Percentiles rank a stretch among this genome's conserved stretches.
Evolutionary conservation across 306 rosid genomes (phyloP).

Genomic region (Medicago ruthenica): DNA sequence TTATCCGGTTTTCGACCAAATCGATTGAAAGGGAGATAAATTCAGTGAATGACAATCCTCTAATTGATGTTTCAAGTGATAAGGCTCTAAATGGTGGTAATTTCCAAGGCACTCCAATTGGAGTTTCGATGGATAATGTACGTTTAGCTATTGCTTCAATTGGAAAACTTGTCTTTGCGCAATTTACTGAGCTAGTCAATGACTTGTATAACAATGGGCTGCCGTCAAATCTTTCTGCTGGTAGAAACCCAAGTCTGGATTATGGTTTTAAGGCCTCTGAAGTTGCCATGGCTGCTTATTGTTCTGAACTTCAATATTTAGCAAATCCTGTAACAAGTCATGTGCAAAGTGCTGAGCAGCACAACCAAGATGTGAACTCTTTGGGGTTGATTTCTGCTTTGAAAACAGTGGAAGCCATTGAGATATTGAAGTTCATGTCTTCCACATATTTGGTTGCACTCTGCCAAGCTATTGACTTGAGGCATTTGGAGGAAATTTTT

Average conservation of each 20-base stretch:
- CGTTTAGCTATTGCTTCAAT: conserved; percentile 58
- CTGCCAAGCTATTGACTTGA: conserved; percentile 63
- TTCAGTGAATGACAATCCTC: conserved; percentile 59
- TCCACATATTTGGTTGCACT: conserved; percentile 57
- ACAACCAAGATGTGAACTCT: conserved; percentile 61
- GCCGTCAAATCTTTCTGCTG: conserved; percentile 53
- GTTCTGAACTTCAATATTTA: conserved; percentile 54
- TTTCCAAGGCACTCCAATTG: conserved; percentile 62
- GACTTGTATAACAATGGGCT: conserved; percentile 55
- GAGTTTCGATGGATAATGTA: conserved; percentile 58
- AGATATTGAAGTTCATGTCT: conserved; percentile 55
- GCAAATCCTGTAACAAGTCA: conserved; percentile 53
- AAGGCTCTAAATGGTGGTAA: conserved; percentile 53
- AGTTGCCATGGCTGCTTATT: conserved; percentile 60
- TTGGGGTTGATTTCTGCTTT: conserved; percentile 57
- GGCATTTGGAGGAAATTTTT: conserved; percentile 56
- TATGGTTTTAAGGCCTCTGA: conserved; percentile 60
- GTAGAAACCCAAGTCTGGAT: conserved; percentile 58
- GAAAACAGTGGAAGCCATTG: conserved; percentile 54
- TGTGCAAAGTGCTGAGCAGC: conserved; percentile 59
- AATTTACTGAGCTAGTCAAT: conserved; percentile 54
- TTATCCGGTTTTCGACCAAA: conserved; percentile 50
- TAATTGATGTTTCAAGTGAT: conserved; percentile 47
- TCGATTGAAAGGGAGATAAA: conserved; percentile 58
- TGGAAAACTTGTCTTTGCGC: conserved; percentile 59